Conservation (phyloP, 768 basidiomycete genomes). For the Boletus reticuloceps region DNA sequence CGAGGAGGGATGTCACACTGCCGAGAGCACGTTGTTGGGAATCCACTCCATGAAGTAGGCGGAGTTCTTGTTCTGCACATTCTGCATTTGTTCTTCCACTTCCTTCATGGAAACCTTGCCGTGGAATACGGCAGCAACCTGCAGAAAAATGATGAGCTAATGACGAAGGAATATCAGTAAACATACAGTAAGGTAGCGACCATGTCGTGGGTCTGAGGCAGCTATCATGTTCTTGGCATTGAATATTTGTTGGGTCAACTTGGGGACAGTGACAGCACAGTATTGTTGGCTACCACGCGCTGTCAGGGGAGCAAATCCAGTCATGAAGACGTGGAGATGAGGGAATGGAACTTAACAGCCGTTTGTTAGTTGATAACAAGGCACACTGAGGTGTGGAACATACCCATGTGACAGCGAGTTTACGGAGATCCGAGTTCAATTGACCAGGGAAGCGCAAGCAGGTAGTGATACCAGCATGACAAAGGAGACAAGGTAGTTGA, state of each 20-base stretch:
- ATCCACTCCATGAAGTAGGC: slow-evolving; percentile 99
- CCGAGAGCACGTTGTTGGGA: slow-evolving; percentile 97
- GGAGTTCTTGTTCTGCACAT: slow-evolving; percentile 96
- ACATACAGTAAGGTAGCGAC: slow-evolving; percentile 91
- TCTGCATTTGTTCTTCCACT: slow-evolving; percentile 98
- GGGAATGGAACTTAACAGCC: slow-evolving; percentile 81
- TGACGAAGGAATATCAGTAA: not conserved
- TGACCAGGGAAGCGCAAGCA: slow-evolving; percentile 99
- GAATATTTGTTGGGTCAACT: slow-evolving; percentile 99
- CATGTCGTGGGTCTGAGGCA: slow-evolving; percentile 94
- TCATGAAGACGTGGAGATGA: slow-evolving; percentile 99
- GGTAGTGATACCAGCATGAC: slow-evolving; percentile 99
- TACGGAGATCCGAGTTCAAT: slow-evolving; percentile 96
- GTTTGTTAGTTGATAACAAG: slow-evolving; percentile 1
- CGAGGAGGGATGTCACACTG: slow-evolving; percentile 98
- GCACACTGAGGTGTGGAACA: slow-evolving; percentile 20
- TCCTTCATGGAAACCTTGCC: slow-evolving; percentile 99
- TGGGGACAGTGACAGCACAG: slow-evolving; percentile 95
- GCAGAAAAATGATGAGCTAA: not conserved
- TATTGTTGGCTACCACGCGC: slow-evolving; percentile 93
- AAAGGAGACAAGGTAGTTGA: slow-evolving; percentile 95
- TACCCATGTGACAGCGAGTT: slow-evolving; percentile 98
- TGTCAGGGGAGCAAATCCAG: slow-evolving; percentile 91
- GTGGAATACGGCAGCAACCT: slow-evolving; percentile 96
- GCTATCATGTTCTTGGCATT: slow-evolving; percentile 99